Base-by-base conservation (phyloP, 129 eudicot species). In the Chrysanthemum seticuspe region DNA sequence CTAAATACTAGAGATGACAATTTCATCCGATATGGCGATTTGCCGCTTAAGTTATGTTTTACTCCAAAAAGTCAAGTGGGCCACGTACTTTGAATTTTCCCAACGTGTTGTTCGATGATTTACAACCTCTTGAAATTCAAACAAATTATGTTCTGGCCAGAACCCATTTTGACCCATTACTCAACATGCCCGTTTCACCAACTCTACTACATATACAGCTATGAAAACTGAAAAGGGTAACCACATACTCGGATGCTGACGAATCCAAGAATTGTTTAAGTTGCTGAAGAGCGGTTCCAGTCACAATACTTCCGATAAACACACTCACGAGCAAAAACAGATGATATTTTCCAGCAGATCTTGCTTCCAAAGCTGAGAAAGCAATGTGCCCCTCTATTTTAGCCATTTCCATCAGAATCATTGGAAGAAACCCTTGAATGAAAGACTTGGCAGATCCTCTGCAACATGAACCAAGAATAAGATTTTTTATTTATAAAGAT, bases 381-480 rank as follows among this genome's bases (percentile, higher is more conserved):
- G 94, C 84, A 50, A 86, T 76, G 5, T 64, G 74, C 16, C 96
- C 96, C 79, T 90, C 96, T 15, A 90, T 83, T 76, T 85, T 90
- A 62, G 96, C 85, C 91, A 87, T 90, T 34, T 71, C 71, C 94
- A 87, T 90, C 12, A 90, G 78, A 78, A 90, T 81, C 48, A 75
- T 80, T 36, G 96, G 96, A 81, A 90, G 92, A 85, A 86, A 89
- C 65, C 96, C 96, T 87, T 89, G 96, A 68, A 89, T 54, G 23
- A 90, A 48, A 15, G 93, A 76, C 83, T 81, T 85, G 73, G 77
- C 71, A 9, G 64, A 25, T 8, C 69, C 56, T 79, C 96, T 90
- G 88, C 62, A 70, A 29, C 74, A 73, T 66, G 10, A 61, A 40
- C 27, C 23, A 12, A 12, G 34, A 61, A 59, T 29, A 55, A 64